Evolutionary conservation across 1,284 basidiomycete species (phyloP).

Genomic region (Sanghuangporus sanghuang): DNA sequence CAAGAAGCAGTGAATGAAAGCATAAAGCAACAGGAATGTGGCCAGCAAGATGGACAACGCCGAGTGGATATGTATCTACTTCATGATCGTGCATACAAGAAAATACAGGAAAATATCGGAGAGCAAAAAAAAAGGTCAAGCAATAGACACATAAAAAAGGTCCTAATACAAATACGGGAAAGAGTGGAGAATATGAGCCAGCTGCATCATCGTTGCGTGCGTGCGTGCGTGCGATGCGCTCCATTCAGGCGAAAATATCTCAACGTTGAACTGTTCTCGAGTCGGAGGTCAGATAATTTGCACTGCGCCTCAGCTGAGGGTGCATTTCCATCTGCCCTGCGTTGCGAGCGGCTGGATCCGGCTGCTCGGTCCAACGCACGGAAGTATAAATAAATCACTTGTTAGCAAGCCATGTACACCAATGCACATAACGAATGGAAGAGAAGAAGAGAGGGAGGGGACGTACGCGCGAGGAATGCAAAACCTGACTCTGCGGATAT

Average conservation of each 20-base stretch:
- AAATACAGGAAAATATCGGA: neutral
- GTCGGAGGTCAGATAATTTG: neutral
- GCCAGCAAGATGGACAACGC: neutral
- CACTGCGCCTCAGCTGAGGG: constrained; percentile 1
- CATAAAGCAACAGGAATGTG: neutral
- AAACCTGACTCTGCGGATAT: neutral
- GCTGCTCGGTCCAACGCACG: neutral
- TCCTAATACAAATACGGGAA: too few relatives aligned
- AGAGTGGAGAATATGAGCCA: too few relatives aligned
- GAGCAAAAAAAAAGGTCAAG: neutral
- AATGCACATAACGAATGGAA: neutral
- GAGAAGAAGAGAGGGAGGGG: neutral
- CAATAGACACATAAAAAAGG: too few relatives aligned
- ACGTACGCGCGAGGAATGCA: neutral
- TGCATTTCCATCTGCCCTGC: neutral
- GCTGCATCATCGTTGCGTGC: too few relatives aligned
- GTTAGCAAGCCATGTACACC: neutral
- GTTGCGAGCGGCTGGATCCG: neutral
- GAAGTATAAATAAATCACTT: neutral
- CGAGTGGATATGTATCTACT: too few relatives aligned
- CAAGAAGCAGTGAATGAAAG: neutral
- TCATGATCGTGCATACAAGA: neutral
- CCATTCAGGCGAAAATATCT: neutral
- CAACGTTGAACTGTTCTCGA: neutral
- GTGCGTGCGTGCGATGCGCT: too few relatives aligned